Percentiles rank a stretch among this genome's conserved stretches.
Evolutionary conservation across 73 alveolate species (phyloP).

Genomic region (Halteria grandinella): DNA sequence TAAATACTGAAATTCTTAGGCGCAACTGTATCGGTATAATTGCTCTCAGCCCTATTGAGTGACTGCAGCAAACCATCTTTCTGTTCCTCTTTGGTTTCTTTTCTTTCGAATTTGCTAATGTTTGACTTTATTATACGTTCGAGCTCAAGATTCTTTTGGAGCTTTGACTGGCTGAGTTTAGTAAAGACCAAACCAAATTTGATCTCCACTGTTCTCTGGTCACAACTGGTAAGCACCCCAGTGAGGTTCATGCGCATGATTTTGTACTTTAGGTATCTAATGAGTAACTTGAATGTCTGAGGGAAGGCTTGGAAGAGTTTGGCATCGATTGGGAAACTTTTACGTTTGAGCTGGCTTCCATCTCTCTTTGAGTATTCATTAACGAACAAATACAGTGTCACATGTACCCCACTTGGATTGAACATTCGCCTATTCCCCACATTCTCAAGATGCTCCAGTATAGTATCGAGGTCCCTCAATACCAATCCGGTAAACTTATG

Average conservation of each 20-base stretch:
- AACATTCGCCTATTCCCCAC: slow-evolving; percentile 39
- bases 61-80: too few species aligned
- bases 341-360: slow-evolving; percentile 9
- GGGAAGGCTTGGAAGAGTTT: slow-evolving; percentile 30
- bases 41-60: not conserved
- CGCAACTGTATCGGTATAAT: not conserved
- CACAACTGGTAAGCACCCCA: too few species aligned
- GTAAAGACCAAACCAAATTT: slow-evolving; percentile 45
- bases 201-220: slow-evolving; percentile 27
- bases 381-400: slow-evolving; percentile 24
- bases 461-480: slow-evolving; percentile 25
- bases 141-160: not conserved
- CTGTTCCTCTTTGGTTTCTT: not conserved
- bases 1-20: slow-evolving; percentile 30
- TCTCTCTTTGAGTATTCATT: not conserved
- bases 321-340: slow-evolving; percentile 47
- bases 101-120: not conserved
- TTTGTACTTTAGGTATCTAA: slow-evolving; percentile 4
- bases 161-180: not conserved
- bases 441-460: slow-evolving; percentile 27
- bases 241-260: too few species aligned
- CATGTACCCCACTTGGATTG: not conserved
- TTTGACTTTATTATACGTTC: not conserved
- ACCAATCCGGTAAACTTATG: slow-evolving; percentile 11
- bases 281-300: slow-evolving; percentile 22